A percentile compares a stretch with the other conserved stretches of the same genome.
Conservation (phyloP, 306 rosid genomes). For the Vigna nakashimae region DNA sequence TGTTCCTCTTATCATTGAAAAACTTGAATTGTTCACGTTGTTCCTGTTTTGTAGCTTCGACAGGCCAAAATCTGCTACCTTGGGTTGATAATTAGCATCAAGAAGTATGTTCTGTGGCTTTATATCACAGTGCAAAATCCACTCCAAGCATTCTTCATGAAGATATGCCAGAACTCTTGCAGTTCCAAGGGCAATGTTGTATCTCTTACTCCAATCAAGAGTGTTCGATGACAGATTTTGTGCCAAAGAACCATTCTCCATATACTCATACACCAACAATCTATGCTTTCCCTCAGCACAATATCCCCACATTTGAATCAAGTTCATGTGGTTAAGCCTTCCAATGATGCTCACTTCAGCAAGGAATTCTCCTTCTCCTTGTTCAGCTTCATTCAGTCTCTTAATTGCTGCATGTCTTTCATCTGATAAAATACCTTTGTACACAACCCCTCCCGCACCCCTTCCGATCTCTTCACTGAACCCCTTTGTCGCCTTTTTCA, state of each 20-base stretch:
- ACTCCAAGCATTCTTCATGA: slow-evolving; percentile 12
- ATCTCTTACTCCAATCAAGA: slow-evolving; percentile 5
- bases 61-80: slow-evolving; percentile 10
- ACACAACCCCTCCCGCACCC: slow-evolving; percentile 42
- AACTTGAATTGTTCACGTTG: background rate
- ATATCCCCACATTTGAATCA: slow-evolving; percentile 41
- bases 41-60: slow-evolving; percentile 6
- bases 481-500: slow-evolving; percentile 38
- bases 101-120: slow-evolving; percentile 8
- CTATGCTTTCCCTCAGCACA: slow-evolving; percentile 22
- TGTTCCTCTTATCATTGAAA: slow-evolving; percentile 9
- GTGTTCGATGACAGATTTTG: slow-evolving; percentile 2
- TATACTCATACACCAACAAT: slow-evolving; percentile 4
- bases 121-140: slow-evolving; percentile 17
- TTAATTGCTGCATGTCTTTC: slow-evolving; percentile 23
- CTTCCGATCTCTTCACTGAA: slow-evolving; percentile 40
- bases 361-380: slow-evolving; percentile 46
- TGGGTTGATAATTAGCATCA: background rate
- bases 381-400: slow-evolving; percentile 34
- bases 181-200: background rate
- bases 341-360: slow-evolving; percentile 36
- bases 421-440: slow-evolving; percentile 36
- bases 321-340: slow-evolving; percentile 40
- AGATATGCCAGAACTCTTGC: slow-evolving; percentile 13
- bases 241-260: slow-evolving; percentile 13